Evolutionary conservation across 2,329 filamentous ascomycete genomes (phyloP), one percentile per base, ranked within the genome.

Genomic region (Elsinoe perseae): DNA sequence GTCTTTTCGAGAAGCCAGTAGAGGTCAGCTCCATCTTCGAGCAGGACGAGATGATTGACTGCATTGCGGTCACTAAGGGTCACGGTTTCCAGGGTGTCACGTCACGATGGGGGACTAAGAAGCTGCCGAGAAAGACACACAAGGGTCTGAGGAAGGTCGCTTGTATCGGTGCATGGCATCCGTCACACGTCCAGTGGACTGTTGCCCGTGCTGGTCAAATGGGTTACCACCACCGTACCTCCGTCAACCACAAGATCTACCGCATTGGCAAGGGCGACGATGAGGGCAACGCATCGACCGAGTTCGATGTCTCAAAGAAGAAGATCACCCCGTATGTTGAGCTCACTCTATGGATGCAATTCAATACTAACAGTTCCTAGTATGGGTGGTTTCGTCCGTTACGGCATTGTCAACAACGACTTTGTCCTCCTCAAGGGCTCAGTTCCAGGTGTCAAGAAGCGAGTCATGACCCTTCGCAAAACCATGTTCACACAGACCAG

Each of bases 81-180:
- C 90, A 97, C 82, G 93, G 93, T 76, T 97, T 89, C 87, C 82
- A 82, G 75, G 93, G 93, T 87, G 93, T 98, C 71, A 98, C 93
- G 66, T 82, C 85, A 77, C 86, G 93, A 80, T 98, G 93, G 93
- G 93, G 93, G 71, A 98, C 93, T 81, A 98, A 96, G 89, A 98
- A 97, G 89, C 89, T 98, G 72, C 93, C 93, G 69, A 89, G 93
- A 75, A 98, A 98, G 90, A 98, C 93, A 62, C 93, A 98, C 88
- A 98, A 98, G 87, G 93, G 93, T 95, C 90, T 98, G 73, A 87
- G 93, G 73, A 98, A 98, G 88, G 92, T 98, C 70, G 93, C 93
- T 74, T 98, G 93, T 95, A 98, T 98, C 77, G 93, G 93, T 88
- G 93, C 93, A 70, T 98, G 93, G 93, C 93, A 98, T 83, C 93